phyloP scores from a whole-genome alignment of 2,329 filamentous ascomycete species.

The Aspergillus oerlinghausenensis region DNA sequence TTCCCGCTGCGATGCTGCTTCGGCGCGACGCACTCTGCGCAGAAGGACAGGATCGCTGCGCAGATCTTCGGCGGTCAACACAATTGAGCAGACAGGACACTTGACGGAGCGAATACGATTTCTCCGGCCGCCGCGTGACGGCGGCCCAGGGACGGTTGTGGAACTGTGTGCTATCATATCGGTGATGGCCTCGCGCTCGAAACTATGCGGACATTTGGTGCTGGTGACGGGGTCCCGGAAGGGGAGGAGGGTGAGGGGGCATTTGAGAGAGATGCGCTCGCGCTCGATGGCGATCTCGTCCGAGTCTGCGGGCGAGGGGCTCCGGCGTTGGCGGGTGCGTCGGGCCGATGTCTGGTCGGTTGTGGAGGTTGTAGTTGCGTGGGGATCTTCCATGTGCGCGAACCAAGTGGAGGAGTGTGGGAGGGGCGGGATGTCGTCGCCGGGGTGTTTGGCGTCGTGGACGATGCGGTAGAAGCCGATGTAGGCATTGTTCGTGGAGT shows the following conservation, averaged over 20 bases:
- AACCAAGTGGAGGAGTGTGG: slow-evolving; percentile 62
- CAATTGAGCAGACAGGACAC: slow-evolving; percentile 40
- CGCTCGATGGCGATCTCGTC: slow-evolving; percentile 45
- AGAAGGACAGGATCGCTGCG: slow-evolving; percentile 37
- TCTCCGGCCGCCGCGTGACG: slow-evolving; percentile 12
- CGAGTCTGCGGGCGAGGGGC: slow-evolving; percentile 25
- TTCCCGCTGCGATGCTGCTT: slow-evolving; percentile 23
- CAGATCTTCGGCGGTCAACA: slow-evolving; percentile 36
- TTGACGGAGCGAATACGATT: slow-evolving; percentile 27
- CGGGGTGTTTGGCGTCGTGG: slow-evolving; percentile 55
- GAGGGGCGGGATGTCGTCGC: slow-evolving; percentile 50
- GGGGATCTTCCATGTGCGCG: slow-evolving; percentile 41
- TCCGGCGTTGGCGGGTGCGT: slow-evolving; percentile 17
- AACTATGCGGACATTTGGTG: slow-evolving; percentile 47
- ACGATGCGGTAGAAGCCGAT: slow-evolving; percentile 57
- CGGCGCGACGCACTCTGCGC: slow-evolving; percentile 33
- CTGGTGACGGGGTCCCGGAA: slow-evolving; percentile 46
- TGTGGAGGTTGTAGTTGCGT: slow-evolving; percentile 12
- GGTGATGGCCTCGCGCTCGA: slow-evolving; percentile 44
- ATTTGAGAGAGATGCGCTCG: slow-evolving; percentile 44
- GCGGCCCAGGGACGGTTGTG: slow-evolving; percentile 22
- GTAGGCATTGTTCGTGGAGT: slow-evolving; percentile 58
- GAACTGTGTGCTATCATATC: slow-evolving; percentile 38
- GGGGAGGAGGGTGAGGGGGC: slow-evolving; percentile 44
- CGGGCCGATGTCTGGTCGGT: slow-evolving; percentile 9